Base-by-base conservation (phyloP, 73 alveolate species). In the Paramecium tetraurelia region DNA sequence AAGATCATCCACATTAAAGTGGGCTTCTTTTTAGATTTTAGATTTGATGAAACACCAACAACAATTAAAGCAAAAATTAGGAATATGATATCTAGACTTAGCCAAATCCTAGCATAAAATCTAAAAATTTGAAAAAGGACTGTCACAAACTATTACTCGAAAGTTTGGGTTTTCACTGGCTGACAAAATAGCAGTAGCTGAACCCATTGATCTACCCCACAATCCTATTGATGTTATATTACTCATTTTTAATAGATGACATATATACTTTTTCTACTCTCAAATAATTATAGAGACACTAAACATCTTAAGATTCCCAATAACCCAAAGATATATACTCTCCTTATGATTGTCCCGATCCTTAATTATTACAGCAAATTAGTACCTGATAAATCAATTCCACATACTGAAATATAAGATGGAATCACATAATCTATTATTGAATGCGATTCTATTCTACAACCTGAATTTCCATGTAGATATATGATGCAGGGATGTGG, bases 181-280 rank as follows among this genome's bases (percentile, higher is more conserved):
- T 77, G 93, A 86, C 96, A 95, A 70, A 12, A 95, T 80, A 16
- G 98, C 98, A 2, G 99, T 95, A 0, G 92, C 99, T 5, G 99
- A 98, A 31, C 99, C 99, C 99, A 96, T 96, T 21, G 97, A 92
- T 85, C 99, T 94, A 20, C 99, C 99, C 99, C 99, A 96, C 44
- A 96, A 58, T 16, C 98, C 99, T n/a, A 96, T 95, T 20, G 94
- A 87, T 58, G 96, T 89, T 12, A 95, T 96, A 58, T 57, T 35
- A 48, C 53, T 38, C 84, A 57, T 40, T 40, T 40, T 38, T 69
- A 24, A 14, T 69, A 2, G 20, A 29, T 69, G 10, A 27, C 24
- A 24, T 21, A 14, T 9, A 18, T 92, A 92, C 93, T 77, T 94
- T 94, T 4, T 94, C 86, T 72, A 84, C 86, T 88, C 97, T 59